Evolutionary conservation across 352 stramenopile species (phyloP).

Genomic region (Globisporangium recalcitrans): DNA sequence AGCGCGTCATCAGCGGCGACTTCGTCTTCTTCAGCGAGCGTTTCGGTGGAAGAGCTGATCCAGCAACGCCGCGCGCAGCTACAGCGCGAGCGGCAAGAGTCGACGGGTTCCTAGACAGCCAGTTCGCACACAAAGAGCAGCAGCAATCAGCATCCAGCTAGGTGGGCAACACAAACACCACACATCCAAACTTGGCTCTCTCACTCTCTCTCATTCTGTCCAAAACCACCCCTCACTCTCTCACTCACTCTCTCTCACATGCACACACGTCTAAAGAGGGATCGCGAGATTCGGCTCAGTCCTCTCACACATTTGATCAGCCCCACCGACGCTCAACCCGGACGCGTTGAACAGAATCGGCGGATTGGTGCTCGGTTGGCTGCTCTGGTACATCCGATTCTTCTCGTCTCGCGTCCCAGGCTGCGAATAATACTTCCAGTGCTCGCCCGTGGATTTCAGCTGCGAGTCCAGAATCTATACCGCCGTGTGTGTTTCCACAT

Average conservation of each 20-base stretch:
- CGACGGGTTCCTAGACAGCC: neutral
- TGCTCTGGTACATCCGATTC: slow-evolving; percentile 20
- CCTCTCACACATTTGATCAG: neutral
- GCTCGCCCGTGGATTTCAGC: slow-evolving; percentile 41
- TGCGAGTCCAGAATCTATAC: slow-evolving; percentile 55
- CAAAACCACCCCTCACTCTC: neutral
- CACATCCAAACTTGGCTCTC: too few species aligned
- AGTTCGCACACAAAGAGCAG: neutral
- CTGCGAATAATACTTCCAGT: slow-evolving; percentile 31
- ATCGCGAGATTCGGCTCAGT: slow-evolving; percentile 18
- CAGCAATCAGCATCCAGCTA: neutral
- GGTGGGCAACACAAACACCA: neutral
- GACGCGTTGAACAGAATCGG: neutral
- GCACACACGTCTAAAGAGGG: slow-evolving; percentile 16
- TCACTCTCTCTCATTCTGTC: too few species aligned
- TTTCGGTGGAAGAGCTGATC: slow-evolving; percentile 70
- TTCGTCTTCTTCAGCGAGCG: slow-evolving; percentile 12
- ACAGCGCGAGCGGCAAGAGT: slow-evolving; percentile 44
- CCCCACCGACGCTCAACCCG: neutral
- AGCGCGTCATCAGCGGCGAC: neutral
- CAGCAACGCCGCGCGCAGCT: slow-evolving; percentile 61
- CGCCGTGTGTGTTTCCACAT: too few species aligned
- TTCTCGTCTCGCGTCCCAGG: slow-evolving; percentile 31
- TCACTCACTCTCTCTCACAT: too few species aligned
- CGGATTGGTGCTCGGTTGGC: neutral